Base-by-base conservation (phyloP, 2,329 filamentous ascomycete genomes). In the Epicoccum sorghinum region DNA sequence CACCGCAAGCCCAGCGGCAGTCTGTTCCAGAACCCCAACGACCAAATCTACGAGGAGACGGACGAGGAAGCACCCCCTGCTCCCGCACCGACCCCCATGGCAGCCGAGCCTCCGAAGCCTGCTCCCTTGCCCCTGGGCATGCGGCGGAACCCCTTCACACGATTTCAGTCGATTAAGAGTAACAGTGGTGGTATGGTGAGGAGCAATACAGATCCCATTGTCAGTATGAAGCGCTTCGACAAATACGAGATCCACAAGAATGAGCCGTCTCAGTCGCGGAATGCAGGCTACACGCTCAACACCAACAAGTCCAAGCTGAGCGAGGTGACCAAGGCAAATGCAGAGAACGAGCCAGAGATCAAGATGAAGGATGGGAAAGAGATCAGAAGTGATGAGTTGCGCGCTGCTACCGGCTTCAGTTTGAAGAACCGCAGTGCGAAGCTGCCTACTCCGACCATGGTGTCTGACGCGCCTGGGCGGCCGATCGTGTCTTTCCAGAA, bases 401-500 rank as follows among this genome's bases (percentile, higher is more conserved):
- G 91, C 55, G 86, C 90, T 62, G 93, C 93, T 49, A 98, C 93
- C 7, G 95, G 90, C 77, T 96, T 96, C 85, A 89, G 82, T 72
- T 80, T 95, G 60, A 92, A 87, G 73, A 91, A 96, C 75, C 88
- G 93, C 70, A 97, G 92, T 76, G 78, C 87, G 52, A 96, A 90
- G 72, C 81, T 98, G 58, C 93, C 93, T 25, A 93, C 89, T 69
- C 93, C 93, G 61, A 91, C 90, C 49, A 88, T 90, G 69, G 93
- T 98, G 75, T 97, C 92, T 79, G 89, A 97, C 78, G 89, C 84
- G 70, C 89, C 90, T 66, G 91, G 91, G 66, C 87, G 93, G 72
- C 93, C 93, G 60, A 98, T 98, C 81, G 93, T 98, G 82, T 98
- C 93, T 83, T 98, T 98, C 82, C 85, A 96, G 77, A 85, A 85